A percentile compares a stretch with the other conserved stretches of the same genome.
phyloP scores from a whole-genome alignment of 1,139 yeast species.

The Wickerhamomyces sp. region DNA sequence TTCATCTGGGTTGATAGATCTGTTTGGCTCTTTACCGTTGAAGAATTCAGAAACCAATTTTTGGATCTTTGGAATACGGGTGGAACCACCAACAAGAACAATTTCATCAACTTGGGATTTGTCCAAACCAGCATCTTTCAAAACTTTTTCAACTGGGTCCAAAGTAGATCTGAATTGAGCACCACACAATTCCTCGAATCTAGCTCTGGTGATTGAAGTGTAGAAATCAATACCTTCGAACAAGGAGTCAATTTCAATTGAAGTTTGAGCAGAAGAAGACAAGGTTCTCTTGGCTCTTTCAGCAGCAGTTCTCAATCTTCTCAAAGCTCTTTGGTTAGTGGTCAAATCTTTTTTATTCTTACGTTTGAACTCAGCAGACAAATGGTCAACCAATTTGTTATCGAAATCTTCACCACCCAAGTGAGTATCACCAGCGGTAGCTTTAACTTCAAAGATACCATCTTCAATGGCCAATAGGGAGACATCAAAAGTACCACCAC shows the following conservation, averaged over 20 bases:
- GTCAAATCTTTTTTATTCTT: slow-evolving; percentile 75
- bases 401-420: slow-evolving; percentile 72
- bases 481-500: slow-evolving; percentile 99
- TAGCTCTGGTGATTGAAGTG: slow-evolving; percentile 82
- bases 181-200: slow-evolving; percentile 86
- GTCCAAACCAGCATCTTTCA: slow-evolving; percentile 75
- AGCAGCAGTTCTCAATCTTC: slow-evolving; percentile 87
- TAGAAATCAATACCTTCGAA: slow-evolving; percentile 73
- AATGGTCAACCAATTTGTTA: slow-evolving; percentile 73
- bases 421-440: slow-evolving; percentile 97
- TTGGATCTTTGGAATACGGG: slow-evolving; percentile 93
- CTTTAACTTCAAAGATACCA: slow-evolving; percentile 98
- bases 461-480: slow-evolving; percentile 92
- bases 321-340: slow-evolving; percentile 73
- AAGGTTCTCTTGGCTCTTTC: slow-evolving; percentile 89
- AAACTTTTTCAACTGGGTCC: slow-evolving; percentile 82
- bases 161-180: slow-evolving; percentile 79
- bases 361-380: slow-evolving; percentile 80
- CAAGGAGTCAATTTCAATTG: slow-evolving; percentile 75
- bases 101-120: slow-evolving; percentile 80
- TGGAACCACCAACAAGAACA: slow-evolving; percentile 88
- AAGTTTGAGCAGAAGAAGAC: slow-evolving; percentile 81
- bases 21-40: slow-evolving; percentile 87
- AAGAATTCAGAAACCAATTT: slow-evolving; percentile 81
- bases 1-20: slow-evolving; percentile 82